Base-by-base conservation (phyloP, 371 early-diverging fungal genomes). In the Rhizopus microsporus region DNA sequence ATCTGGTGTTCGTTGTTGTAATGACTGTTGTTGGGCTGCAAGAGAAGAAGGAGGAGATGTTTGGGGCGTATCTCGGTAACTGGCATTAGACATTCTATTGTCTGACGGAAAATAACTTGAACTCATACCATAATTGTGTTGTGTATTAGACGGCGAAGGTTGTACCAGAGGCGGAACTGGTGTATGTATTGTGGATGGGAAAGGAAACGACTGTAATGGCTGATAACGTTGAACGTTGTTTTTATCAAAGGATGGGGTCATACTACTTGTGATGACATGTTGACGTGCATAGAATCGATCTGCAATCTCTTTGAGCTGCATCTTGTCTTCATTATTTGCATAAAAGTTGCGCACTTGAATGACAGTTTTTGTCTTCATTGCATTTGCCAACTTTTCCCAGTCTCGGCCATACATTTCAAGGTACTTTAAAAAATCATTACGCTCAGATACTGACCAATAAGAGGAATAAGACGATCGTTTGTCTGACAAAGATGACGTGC, bases 341-440 rank as follows among this genome's bases (percentile, higher is more conserved):
- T 86, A 95, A 58, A 89, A 89, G 58, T 92, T 93, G 13, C 93
- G 88, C 10, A 88, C 91, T 71, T 95, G 96, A 15, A 86, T 86
- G 5, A 80, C 81, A 0, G 93, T 92, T 67, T 95, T 95, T 3
- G 88, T 71, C 34, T 86, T 86, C 63, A 95, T 78, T 1, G 77
- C 77, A 51, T 72, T 81, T 0, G 95, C 84, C 29, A 95, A 76
- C 34, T 73, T 74, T 5, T 87, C 90, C 92, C 93, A 95, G 65
- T 93, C 84, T 53, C 80, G 72, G 4, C 95, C 95, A 60, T 84
- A 78, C 7, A 72, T 59, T 33, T 72, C 75, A 31, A 92, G 53
- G 33, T 81, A 85, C 7, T 80, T 75, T 30, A 75, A 50, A 59
- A 95, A 95, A 44, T 88, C 88, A 12, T 75, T 72, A 31, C 86